Percentiles rank a stretch among this genome's conserved stretches.
These are phyloP conservation scores for Mycena sp. DNA, from an alignment of 1,284 basidiomycete genomes.

Conservation along the genomic window DNA sequence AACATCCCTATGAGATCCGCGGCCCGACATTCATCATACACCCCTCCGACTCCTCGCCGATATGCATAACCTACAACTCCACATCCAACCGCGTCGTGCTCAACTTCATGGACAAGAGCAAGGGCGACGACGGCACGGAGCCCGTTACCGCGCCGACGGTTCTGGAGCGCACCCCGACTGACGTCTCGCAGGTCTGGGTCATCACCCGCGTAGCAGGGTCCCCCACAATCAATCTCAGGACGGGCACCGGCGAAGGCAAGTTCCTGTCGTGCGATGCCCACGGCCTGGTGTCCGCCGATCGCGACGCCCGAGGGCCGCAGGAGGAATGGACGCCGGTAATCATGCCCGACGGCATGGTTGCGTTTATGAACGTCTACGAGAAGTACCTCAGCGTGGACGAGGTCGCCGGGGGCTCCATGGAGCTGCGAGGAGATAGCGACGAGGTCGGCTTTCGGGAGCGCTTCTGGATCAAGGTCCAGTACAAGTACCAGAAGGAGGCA, in stretches of 20 bases:
- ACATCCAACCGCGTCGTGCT: constrained; percentile 78
- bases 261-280: constrained; percentile 87
- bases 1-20: constrained; percentile 75
- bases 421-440: constrained; percentile 85
- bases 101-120: constrained; percentile 63
- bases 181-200: constrained; percentile 91
- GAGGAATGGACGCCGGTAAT: constrained; percentile 88
- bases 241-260: constrained; percentile 85
- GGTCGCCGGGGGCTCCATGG: constrained; percentile 80
- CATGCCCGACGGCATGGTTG: constrained; percentile 81
- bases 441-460: constrained; percentile 82
- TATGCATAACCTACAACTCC: constrained; percentile 81
- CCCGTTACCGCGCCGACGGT: constrained; percentile 49
- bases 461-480: constrained; percentile 91
- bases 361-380: constrained; percentile 87
- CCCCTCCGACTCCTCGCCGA: constrained; percentile 76
- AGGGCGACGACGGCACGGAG: constrained; percentile 53
- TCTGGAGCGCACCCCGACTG: constrained; percentile 74
- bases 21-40: constrained; percentile 86
- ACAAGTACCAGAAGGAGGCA: constrained; percentile 89
- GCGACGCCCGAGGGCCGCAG: constrained; percentile 86
- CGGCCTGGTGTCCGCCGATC: constrained; percentile 82
- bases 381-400: constrained; percentile 86
- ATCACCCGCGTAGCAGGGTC: constrained; percentile 83
- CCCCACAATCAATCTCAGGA: constrained; percentile 82